Percentiles rank a stretch among this genome's conserved stretches.
Conservation (phyloP, 805 yeast species). For the Debaryomyces prosopidis region DNA sequence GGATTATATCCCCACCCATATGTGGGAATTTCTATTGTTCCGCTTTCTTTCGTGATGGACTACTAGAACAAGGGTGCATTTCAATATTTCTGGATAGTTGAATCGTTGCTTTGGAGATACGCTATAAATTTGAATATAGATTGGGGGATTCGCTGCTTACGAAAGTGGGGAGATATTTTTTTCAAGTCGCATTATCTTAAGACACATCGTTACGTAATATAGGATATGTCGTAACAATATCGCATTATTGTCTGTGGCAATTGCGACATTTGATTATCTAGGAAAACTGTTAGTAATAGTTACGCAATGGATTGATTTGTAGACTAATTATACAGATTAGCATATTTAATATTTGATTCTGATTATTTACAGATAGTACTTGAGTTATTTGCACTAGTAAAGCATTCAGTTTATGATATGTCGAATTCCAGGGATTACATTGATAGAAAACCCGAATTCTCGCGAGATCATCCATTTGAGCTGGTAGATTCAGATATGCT, state of each 20-base stretch:
- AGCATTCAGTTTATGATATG: background rate
- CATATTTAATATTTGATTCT: background rate
- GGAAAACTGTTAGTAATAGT: background rate
- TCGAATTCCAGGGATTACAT: background rate
- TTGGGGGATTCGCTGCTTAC: too few species aligned
- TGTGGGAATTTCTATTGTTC: too few species aligned
- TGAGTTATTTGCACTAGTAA: background rate
- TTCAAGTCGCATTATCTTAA: too few species aligned
- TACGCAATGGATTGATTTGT: background rate
- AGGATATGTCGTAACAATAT: background rate
- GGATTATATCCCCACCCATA: too few species aligned
- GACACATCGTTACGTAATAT: too few species aligned
- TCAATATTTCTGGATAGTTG: too few species aligned
- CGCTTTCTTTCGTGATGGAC: too few species aligned
- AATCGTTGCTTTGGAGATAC: too few species aligned
- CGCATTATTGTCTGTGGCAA: background rate
- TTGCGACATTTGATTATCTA: background rate
- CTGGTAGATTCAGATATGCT: constrained; percentile 6
- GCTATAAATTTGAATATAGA: too few species aligned
- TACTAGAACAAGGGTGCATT: too few species aligned
- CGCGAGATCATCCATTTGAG: background rate
- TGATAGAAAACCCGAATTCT: background rate
- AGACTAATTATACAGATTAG: too few species aligned
- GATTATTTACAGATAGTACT: background rate
- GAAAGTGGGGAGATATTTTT: too few species aligned